Evolutionary conservation across 2,329 filamentous ascomycete genomes (phyloP).

Genomic region (Penicillium rolfsii): DNA sequence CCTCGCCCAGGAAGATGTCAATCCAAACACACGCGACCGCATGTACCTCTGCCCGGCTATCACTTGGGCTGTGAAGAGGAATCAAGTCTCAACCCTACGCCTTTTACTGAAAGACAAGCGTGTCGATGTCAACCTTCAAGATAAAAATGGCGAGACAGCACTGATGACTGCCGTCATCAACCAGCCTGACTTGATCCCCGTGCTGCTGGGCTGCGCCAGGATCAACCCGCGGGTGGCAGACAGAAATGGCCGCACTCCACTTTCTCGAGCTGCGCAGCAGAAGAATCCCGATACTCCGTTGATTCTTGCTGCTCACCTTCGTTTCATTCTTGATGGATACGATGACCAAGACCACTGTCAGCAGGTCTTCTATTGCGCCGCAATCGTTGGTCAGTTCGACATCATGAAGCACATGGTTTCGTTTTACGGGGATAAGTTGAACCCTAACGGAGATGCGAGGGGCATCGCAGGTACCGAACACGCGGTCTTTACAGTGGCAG

Average conservation of each 20-base stretch:
- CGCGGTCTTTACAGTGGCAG: conserved; percentile 28
- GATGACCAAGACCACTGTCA: conserved; percentile 20
- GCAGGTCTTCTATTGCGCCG: conserved; percentile 29
- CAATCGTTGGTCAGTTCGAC: conserved; percentile 25
- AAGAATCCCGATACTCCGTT: conserved; percentile 13
- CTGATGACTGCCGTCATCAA: conserved; percentile 21
- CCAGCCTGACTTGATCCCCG: conserved; percentile 13
- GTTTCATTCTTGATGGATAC: conserved; percentile 24
- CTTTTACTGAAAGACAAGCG: conserved; percentile 21
- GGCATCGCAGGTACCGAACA: conserved; percentile 17
- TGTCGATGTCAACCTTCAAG: conserved; percentile 25
- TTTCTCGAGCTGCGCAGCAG: conserved; percentile 18
- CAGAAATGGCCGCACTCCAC: conserved; percentile 22
- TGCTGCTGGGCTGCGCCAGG: conserved; percentile 16
- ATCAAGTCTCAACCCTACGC: conserved; percentile 19
- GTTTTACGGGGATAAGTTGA: conserved; percentile 23
- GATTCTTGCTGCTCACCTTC: conserved; percentile 24
- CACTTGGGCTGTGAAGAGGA: conserved; percentile 25
- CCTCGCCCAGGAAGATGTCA: conserved; percentile 17
- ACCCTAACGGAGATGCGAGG: conserved; percentile 22
- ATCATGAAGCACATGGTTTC: conserved; percentile 24
- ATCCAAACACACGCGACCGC: conserved; percentile 24
- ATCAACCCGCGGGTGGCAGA: conserved; percentile 25
- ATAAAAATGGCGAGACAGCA: conserved; percentile 25
- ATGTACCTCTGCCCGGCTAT: conserved; percentile 27